Evolutionary conservation across 2,329 filamentous ascomycete species (phyloP).

Genomic region (Sarocladiaceae sp.): DNA sequence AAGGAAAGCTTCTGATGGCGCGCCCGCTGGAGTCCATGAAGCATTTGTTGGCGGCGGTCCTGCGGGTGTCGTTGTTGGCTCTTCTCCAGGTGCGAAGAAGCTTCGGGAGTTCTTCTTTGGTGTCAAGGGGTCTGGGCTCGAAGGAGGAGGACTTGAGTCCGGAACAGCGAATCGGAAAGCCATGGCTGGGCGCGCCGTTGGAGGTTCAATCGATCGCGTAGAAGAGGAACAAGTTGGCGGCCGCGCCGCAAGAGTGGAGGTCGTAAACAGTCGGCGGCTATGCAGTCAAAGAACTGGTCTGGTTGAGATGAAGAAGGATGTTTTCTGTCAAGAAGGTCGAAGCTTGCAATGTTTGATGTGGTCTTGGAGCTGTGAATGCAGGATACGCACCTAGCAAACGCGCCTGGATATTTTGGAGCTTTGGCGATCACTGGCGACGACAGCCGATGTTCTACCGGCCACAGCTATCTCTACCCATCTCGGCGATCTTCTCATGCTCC

Average conservation of each 20-base stretch:
- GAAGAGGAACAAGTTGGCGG: neutral
- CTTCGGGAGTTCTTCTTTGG: conserved; percentile 21
- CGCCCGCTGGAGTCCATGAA: conserved; percentile 51
- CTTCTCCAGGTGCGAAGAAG: conserved; percentile 34
- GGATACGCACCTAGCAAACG: conserved; percentile 2
- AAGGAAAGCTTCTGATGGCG: conserved; percentile 47
- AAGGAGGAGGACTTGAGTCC: conserved; percentile 33
- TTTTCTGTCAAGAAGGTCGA: neutral
- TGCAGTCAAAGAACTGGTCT: too few species aligned
- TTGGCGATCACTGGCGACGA: neutral
- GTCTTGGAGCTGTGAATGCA: neutral
- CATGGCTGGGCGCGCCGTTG: conserved; percentile 23
- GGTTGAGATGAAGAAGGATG: neutral
- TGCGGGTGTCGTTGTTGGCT: conserved; percentile 47
- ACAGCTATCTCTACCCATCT: too few species aligned
- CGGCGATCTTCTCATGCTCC: too few species aligned
- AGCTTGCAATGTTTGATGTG: neutral
- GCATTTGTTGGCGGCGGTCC: conserved; percentile 45
- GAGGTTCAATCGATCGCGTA: neutral
- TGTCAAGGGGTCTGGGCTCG: conserved; percentile 41
- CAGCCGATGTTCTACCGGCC: conserved; percentile 6
- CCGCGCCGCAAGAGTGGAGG: neutral
- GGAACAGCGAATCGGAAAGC: conserved; percentile 35
- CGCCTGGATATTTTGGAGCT: conserved; percentile 10
- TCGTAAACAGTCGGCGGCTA: conserved; percentile 2